Conservation (phyloP, 2,329 filamentous ascomycete genomes). For the Didymella lethalis region DNA sequence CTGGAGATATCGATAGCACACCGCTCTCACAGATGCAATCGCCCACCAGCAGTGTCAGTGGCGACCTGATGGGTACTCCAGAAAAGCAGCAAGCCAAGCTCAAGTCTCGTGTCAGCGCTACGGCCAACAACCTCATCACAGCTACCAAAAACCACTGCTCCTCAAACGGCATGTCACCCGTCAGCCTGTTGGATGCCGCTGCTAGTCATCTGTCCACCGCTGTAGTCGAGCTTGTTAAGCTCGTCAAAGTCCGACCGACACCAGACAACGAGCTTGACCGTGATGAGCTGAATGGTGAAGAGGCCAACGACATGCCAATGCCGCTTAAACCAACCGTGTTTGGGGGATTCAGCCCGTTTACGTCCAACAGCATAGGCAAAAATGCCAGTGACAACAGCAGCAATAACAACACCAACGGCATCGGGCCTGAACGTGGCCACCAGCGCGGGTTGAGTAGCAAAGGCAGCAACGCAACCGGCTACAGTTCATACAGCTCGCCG, state of each 20-base stretch:
- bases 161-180: slow-evolving; percentile 83
- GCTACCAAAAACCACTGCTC: slow-evolving; percentile 90
- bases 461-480: slow-evolving; percentile 48
- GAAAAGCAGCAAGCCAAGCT: slow-evolving; percentile 70
- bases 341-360: slow-evolving; percentile 25
- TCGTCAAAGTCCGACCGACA: slow-evolving; percentile 82
- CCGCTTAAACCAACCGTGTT: slow-evolving; percentile 41
- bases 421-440: slow-evolving; percentile 23
- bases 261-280: slow-evolving; percentile 78
- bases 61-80: slow-evolving; percentile 39
- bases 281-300: slow-evolving; percentile 63
- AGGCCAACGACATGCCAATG: slow-evolving; percentile 54
- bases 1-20: slow-evolving; percentile 74
- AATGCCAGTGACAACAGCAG: slow-evolving; percentile 13
- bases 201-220: slow-evolving; percentile 88
- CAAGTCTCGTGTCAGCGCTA: slow-evolving; percentile 84
- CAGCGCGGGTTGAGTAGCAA: slow-evolving; percentile 40
- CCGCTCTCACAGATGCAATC: slow-evolving; percentile 52
- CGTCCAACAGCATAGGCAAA: slow-evolving; percentile 27
- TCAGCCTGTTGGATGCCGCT: slow-evolving; percentile 92
- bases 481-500: slow-evolving; percentile 48
- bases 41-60: slow-evolving; percentile 47
- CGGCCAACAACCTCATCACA: slow-evolving; percentile 94
- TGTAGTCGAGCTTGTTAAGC: slow-evolving; percentile 82
- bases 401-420: slow-evolving; percentile 9